Evolutionary conservation across 1,284 basidiomycete species (phyloP).

Genomic region (Schizopora paradoxa): DNA sequence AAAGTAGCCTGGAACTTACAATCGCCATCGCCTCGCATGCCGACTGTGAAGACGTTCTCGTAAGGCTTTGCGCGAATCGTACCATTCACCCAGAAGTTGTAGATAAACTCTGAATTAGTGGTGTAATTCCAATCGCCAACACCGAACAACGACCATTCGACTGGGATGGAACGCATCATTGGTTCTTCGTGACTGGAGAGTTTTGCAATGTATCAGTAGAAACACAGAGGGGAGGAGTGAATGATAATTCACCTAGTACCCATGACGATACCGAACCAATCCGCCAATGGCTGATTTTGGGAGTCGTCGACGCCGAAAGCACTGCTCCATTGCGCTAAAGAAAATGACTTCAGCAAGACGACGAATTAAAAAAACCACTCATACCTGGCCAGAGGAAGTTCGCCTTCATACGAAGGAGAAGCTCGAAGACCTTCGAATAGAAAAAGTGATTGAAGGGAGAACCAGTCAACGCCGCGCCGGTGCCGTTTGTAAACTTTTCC

Average conservation of each 20-base stretch:
- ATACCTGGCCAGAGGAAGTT: conserved; percentile 66
- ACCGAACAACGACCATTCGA: conserved; percentile 53
- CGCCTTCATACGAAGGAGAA: conserved; percentile 61
- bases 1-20: conserved; percentile 31
- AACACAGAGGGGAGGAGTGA: no score
- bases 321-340: conserved; percentile 42
- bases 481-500: conserved; percentile 64
- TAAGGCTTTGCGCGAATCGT: conserved; percentile 48
- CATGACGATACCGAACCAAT: conserved; percentile 68
- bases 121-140: conserved; percentile 58
- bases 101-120: conserved; percentile 46
- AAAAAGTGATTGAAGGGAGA: conserved; percentile 63
- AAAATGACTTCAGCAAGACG: conserved; percentile 1
- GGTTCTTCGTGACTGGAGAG: conserved; percentile 54
- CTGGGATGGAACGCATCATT: conserved; percentile 57
- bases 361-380: conserved; percentile 16
- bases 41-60: conserved; percentile 58
- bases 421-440: conserved; percentile 60
- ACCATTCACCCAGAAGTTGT: conserved; percentile 56
- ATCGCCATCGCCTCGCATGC: conserved; percentile 63
- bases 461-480: conserved; percentile 40
- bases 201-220: no score
- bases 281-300: conserved; percentile 58
- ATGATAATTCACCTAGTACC: conserved; percentile 42
- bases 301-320: conserved; percentile 65